A percentile compares a stretch with the other conserved stretches of the same genome.
Evolutionary conservation across 2,329 filamentous ascomycete species (phyloP).

Genomic region (Claviceps spartinae): DNA sequence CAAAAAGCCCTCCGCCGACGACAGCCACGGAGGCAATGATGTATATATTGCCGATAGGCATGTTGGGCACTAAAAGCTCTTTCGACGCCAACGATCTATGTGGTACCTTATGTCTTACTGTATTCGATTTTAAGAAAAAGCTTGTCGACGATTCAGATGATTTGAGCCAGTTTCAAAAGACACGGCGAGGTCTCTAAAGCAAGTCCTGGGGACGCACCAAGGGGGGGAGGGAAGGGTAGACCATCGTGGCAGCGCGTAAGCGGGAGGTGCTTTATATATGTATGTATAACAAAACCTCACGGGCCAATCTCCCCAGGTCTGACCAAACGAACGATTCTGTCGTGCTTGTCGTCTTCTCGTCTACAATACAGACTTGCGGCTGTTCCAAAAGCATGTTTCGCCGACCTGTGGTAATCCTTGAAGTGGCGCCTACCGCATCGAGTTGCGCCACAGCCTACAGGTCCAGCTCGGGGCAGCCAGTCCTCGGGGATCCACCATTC

Average conservation of each 20-base stretch:
- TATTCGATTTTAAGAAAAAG: not conserved
- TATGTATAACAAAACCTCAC: not conserved
- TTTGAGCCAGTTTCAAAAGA: not conserved
- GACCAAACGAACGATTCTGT: no score
- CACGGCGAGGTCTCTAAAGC: not conserved
- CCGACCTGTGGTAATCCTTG: not conserved
- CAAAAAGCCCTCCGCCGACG: slow-evolving; percentile 34
- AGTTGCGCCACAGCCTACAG: not conserved
- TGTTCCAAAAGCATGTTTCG: not conserved
- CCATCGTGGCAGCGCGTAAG: not conserved
- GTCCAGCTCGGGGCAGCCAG: slow-evolving; percentile 1
- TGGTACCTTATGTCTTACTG: not conserved
- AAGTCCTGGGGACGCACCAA: not conserved
- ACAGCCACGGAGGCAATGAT: slow-evolving; percentile 23
- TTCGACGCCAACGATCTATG: not conserved
- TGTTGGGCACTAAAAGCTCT: slow-evolving; percentile 6
- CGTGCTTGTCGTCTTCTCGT: not conserved
- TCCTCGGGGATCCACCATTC: not conserved
- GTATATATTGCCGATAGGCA: slow-evolving; percentile 22
- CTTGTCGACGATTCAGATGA: no score
- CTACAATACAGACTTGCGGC: not conserved
- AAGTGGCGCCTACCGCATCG: not conserved
- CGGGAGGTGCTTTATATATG: not conserved
- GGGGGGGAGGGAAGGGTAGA: not conserved
- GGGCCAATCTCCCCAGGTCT: not conserved